A percentile compares a stretch with the other conserved stretches of the same genome.
These are phyloP conservation scores for Amaranthus cruentus DNA, from an alignment of 148 eudicot genomes.

Conservation along the genomic window DNA sequence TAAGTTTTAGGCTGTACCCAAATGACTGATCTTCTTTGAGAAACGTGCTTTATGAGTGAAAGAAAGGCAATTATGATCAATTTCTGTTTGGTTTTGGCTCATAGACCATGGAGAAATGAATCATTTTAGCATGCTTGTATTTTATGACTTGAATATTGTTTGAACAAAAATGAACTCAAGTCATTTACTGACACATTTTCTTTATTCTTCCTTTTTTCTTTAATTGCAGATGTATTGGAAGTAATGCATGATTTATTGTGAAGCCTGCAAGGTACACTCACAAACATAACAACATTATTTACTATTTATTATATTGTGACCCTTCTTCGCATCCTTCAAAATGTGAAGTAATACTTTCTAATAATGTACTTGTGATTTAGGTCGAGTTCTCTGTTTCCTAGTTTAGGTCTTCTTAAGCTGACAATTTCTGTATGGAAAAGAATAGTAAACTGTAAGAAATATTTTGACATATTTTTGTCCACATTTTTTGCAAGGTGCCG, in stretches of 20 bases:
- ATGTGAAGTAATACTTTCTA: slow-evolving; percentile 13
- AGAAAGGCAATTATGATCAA: background rate
- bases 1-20: background rate
- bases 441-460: background rate
- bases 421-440: background rate
- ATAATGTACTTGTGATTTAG: background rate
- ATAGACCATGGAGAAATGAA: background rate
- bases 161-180: background rate
- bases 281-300: slow-evolving; percentile 13
- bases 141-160: background rate
- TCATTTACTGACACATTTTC: background rate
- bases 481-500: no score
- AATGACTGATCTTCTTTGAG: background rate
- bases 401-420: background rate
- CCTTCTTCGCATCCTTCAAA: background rate
- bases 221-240: slow-evolving; percentile 18
- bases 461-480: background rate
- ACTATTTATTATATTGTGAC: background rate
- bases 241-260: slow-evolving; percentile 38
- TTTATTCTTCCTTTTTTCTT: background rate
- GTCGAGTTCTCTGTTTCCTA: background rate
- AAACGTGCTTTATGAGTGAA: background rate
- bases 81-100: slow-evolving; percentile 7
- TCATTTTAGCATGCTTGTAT: background rate
- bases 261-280: slow-evolving; percentile 21